Conservation (phyloP, 495 filamentous ascomycete species). For the Elasticomyces elasticus region DNA sequence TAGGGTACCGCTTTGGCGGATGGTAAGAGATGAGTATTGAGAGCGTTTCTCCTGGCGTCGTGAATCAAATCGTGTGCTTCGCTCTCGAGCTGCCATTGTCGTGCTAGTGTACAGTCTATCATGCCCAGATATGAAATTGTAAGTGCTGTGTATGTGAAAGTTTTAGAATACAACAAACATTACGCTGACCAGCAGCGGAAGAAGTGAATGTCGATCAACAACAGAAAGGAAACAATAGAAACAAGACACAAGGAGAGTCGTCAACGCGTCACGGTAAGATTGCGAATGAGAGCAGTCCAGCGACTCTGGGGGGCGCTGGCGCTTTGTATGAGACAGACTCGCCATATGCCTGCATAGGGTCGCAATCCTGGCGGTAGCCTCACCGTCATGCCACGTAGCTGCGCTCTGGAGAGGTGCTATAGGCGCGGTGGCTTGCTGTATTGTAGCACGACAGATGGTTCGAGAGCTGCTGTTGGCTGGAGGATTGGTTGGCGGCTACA, state of each 20-base stretch:
- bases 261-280: background rate
- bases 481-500: no score
- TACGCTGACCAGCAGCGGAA: slow-evolving; percentile 8
- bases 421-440: no score
- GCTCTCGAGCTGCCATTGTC: background rate
- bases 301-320: background rate
- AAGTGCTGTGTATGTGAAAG: background rate
- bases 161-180: background rate
- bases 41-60: no score
- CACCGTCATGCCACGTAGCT: slow-evolving; percentile 1
- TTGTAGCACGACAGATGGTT: no score
- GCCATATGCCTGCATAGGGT: background rate
- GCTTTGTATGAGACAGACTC: background rate
- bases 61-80: background rate
- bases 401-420: no score
- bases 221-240: background rate
- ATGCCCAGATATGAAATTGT: slow-evolving; percentile 3
- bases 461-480: background rate
- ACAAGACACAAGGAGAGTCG: slow-evolving; percentile 3
- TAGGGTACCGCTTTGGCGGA: background rate
- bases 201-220: slow-evolving; percentile 3
- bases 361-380: background rate
- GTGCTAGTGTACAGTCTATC: slow-evolving; percentile 7
- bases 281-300: background rate
- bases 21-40: background rate